Base-by-base conservation (phyloP, 768 basidiomycete species). In the Psilocybe cubensis region DNA sequence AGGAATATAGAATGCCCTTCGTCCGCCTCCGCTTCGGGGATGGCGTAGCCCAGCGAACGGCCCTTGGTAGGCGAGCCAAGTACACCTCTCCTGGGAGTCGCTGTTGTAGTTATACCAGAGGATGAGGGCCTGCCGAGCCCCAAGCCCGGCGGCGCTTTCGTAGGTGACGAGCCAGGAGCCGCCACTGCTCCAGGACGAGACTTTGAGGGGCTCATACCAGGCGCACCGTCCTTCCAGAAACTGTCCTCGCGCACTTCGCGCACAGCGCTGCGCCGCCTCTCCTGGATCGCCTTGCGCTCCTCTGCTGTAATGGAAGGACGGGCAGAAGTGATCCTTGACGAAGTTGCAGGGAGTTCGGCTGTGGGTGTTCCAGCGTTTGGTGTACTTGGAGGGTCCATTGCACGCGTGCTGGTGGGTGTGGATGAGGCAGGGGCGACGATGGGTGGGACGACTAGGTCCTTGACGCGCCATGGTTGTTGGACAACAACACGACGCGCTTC, bases 261-360 rank as follows among this genome's bases (percentile, higher is more conserved):
- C 35, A 87, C 66, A 0, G 87, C 87, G 52, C 85, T 87, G 9
- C 80, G 76, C 23, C 87, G 72, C 8, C 88, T 79, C 52, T 87
- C 86, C 60, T 81, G 79, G 40, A 89, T 88, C 0, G 84, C 86
- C 78, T 76, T 78, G 25, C 78, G 69, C 61, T 85, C 83, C 54
- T 80, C 81, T 21, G 80, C 80, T 11, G 69, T 74, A 5, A 83
- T 58, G 10, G 63, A 43, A 0, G 60, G 68, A 11, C 35, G 52
- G 25, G 25, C 18, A 10, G 55, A 23, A 25, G 38, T n/a, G 47
- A 38, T 38, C 35, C 35, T 38, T 14, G 35, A 38, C 6, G 35
- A 4, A 17, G 35, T 14, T 1, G 35, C 6, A 11, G 35, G 4
- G 35, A 38, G n/a, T 38, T n/a, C 35, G 5, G 35, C 4, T 1